Evolutionary conservation across 1,139 yeast species (phyloP), one percentile per base, ranked within the genome.

Genomic region (Suhomyces anneliseae): DNA sequence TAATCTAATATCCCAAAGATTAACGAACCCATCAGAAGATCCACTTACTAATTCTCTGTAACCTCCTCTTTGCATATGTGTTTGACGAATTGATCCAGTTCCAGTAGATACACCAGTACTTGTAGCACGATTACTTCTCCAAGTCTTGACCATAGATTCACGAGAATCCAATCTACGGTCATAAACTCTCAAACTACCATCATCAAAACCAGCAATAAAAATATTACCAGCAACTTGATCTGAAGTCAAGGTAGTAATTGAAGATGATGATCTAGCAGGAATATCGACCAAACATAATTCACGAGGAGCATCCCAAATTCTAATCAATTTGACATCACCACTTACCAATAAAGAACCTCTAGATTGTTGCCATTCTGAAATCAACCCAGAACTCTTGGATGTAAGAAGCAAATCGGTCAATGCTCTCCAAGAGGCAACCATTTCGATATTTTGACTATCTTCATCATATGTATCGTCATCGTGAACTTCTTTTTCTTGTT

Each of bases 61-160:
- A 0, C 99, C 99, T 34, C 99, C 99, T 60, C 99, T 77, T 71
- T 93, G 99, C 96, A 93, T 87, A 57, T 90, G 96, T 2, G 92
- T 83, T 55, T 88, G 90, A 45, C 86, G 75, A 42, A 95, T 82
- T 56, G 92, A 81, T 3, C 88, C 79, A 37, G 72, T 64, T 40
- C 81, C 81, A 33, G 68, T 57, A 43, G 52, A 43, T 42, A 41
- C 33, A 31, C 40, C 14, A 15, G 48, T 11, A 39, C 24, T 27
- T 34, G 38, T 29, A 65, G 47, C 61, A 56, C 50, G 66, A 10
- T 27, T 38, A 6, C 50, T 48, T 35, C 55, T 78, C 97, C 98
- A 93, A 4, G 85, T 74, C 58, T 83, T 82, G 10, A 90, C 90
- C 88, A 92, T 84, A 0, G 96, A 85, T 54, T 89, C 95, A 47